These are phyloP conservation scores for Metarhizium anisopliae DNA, from an alignment of 2,329 filamentous ascomycete genomes.

Conservation along the genomic window DNA sequence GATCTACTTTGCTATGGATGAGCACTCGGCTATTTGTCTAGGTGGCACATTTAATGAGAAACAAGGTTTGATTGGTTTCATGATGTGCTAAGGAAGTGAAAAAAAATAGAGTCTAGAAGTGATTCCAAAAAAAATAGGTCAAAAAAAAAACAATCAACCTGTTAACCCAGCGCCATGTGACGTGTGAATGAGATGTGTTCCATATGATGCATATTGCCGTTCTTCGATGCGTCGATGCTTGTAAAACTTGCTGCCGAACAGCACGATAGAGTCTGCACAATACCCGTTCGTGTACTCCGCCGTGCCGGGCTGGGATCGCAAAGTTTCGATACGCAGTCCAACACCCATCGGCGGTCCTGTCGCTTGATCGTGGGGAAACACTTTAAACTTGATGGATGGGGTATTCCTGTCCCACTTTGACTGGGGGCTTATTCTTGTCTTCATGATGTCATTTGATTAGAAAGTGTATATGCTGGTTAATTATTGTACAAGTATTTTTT, in stretches of 20 bases:
- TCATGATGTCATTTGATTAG: not conserved
- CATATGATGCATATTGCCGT: no score
- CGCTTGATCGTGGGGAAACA: not conserved
- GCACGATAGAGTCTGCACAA: no score
- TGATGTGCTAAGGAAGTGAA: conserved; percentile 34
- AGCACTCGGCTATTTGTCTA: conserved; percentile 31
- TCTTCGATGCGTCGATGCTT: no score
- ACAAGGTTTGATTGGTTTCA: conserved; percentile 10
- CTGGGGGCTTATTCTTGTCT: not conserved
- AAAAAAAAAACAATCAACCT: not conserved
- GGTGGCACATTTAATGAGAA: conserved; percentile 34
- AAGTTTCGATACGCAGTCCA: no score
- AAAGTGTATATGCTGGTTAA: not conserved
- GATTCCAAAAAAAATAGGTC: conserved; percentile 17
- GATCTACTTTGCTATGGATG: conserved; percentile 35
- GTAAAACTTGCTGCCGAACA: no score
- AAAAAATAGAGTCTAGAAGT: conserved; percentile 38
- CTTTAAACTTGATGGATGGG: not conserved
- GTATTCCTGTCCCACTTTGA: not conserved
- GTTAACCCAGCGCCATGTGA: not conserved
- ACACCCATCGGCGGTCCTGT: not conserved
- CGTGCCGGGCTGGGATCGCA: no score
- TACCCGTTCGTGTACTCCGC: no score
- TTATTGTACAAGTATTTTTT: not conserved
- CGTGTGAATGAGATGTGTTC: not conserved